Base-by-base conservation (phyloP, 1,139 yeast species). In the Pichia sp. region DNA sequence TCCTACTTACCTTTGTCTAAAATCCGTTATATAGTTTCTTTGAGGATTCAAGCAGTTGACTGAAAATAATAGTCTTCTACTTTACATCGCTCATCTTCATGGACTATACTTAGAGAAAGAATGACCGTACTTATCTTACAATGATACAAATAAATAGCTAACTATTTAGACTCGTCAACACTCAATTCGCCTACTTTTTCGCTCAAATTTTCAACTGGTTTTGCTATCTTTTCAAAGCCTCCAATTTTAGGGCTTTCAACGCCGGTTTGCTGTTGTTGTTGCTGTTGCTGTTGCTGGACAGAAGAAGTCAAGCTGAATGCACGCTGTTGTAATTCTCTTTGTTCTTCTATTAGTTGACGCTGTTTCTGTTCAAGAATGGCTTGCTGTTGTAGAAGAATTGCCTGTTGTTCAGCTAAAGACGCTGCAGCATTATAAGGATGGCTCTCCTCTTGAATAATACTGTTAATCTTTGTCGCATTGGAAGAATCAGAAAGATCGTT, bases 151-250 rank as follows among this genome's bases (percentile, higher is more conserved):
- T 16, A 16, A 16, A 16, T 16, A 16, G 23, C 23, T 16, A 16
- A 16, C 23, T 16, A 16, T 16, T 16, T 16, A 16, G 23, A 16
- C 23, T 47, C 48, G 23, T 47, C 46, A n/a, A 55, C 45, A 27
- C 51, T 47, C 7, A 55, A 16, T 36, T 55, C 57, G 23, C 53
- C 60, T 27, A 53, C 55, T 43, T 56, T 52, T 31, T 54, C 54
- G 38, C 45, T 45, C 11, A 45, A 34, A 36, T 48, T 43, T 39
- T 48, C 48, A 35, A 45, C 45, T 27, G 23, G 23, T 16, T 16
- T 16, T 16, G 23, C 23, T 16, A 16, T 16, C 23, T 16, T 16
- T 16, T 16, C 23, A 16, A 16, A 16, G 23, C 37, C 41, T 16
- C 33, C 27, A 33, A 26, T 32, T 27, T n/a, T 39, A 32, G 34